A percentile compares a stretch with the other conserved stretches of the same genome.
These are phyloP conservation scores for Ajuga reptans DNA, from an alignment of 305 asterid species.

Conservation along the genomic window DNA sequence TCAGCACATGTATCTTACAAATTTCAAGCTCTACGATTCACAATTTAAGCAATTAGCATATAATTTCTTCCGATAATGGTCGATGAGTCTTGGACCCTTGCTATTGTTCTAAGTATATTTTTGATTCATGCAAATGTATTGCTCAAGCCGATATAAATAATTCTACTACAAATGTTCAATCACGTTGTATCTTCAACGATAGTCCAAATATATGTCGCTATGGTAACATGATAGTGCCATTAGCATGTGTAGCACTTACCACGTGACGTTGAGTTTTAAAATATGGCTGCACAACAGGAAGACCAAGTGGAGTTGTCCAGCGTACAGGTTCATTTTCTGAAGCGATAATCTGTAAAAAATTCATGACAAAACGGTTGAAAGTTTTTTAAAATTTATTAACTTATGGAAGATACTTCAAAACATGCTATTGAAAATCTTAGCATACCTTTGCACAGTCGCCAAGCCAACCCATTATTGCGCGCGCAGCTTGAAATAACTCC, in stretches of 20 bases:
- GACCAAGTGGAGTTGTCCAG: constrained; percentile 95
- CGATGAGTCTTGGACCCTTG: not conserved
- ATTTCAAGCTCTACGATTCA: not conserved
- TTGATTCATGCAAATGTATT: not conserved
- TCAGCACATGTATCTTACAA: constrained; percentile 9
- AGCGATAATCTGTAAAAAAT: constrained; percentile 61
- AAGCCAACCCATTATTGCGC: constrained; percentile 91
- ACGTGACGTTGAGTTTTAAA: constrained; percentile 64
- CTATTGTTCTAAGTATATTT: not conserved
- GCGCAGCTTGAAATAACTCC: constrained; percentile 88
- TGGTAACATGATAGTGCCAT: constrained; percentile 6
- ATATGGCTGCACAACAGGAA: constrained; percentile 89
- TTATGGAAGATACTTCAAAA: not conserved
- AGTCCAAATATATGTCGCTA: not conserved
- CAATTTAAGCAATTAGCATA: not conserved
- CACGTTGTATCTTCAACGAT: no score
- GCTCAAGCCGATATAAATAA: not conserved
- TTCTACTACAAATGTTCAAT: not conserved
- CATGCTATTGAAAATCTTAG: constrained; percentile 9
- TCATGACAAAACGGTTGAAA: constrained; percentile 22
- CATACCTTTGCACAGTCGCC: constrained; percentile 94
- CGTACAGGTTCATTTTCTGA: constrained; percentile 75
- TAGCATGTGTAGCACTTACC: constrained; percentile 40
- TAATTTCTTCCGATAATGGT: not conserved
- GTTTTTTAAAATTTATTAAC: constrained; percentile 3